Evolutionary conservation across 2,329 filamentous ascomycete species (phyloP), one percentile per base, ranked within the genome.

Genomic region (Dactylellina parvicollis): DNA sequence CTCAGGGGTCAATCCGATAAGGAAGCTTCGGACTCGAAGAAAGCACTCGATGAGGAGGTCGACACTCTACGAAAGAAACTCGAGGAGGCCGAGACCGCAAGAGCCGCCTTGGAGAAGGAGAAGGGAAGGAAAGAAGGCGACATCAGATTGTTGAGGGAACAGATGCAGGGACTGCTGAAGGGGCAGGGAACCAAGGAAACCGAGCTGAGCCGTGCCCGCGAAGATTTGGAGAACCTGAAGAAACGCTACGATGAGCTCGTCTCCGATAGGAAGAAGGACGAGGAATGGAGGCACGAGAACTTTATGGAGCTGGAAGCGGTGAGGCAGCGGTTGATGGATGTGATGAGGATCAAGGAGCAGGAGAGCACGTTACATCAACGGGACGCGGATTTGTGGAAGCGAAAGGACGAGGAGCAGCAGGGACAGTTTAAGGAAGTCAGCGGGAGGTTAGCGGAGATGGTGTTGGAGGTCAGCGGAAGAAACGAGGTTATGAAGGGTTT

Each of bases 291-390:
- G 12, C 60, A 66, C 12, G 54, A 66, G 22, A 73, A 65, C 30
- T 65, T 50, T 34, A 55, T 73, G 55, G 69, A 73, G 38, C 22
- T 73, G 9, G 69, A 73, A 42, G 62, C 60, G 32, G 56, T 55
- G 0, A 46, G 56, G 32, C 69, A 73, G 47, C 57, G 69, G 14
- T 18, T 73, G 1, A 26, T 49, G 8, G 69, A 73, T 20, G 60
- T 73, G 2, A 61, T 73, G 54, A 66, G 69, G 16, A 66, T 73
- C 22, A 73, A 73, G 34, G 69, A 66, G 10, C 69, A 73, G 30
- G 69, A 73, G 36, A 36, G 46, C n/a, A 42, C 38, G 4, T 22
- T 73, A 2, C 69, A 66, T n/a, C 69, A 73, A 14, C 61, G 60
- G n/a, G 69, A 73, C 12, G 69, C 32, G n/a, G 69, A 73, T 50